Base-by-base conservation (phyloP, 192 early-diverging fungal species). In the Coemansia sp. region DNA sequence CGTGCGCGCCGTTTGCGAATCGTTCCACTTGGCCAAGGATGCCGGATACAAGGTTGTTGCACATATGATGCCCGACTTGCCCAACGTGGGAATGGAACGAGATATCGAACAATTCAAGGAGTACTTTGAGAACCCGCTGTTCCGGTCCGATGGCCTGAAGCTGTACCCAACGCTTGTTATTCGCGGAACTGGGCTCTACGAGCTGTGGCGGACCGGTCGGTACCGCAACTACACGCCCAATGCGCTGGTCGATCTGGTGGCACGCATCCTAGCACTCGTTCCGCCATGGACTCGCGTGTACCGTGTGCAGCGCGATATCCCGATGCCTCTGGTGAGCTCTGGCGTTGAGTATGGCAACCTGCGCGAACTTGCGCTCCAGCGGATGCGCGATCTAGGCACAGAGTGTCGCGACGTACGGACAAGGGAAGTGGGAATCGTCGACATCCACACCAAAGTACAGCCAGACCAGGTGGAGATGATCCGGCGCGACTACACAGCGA, bases 1-100 rank as follows among this genome's bases (percentile, higher is more conserved):
- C 16, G 97, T 99, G 59, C 93, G 92, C 57, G 94, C 97, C 1
- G 97, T 99, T 0, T 93, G 90, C 70, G 97, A 99, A 77, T 93
- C 93, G 18, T 99, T 99, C 75, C 96, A 98, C 46, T 79, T 99
- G 56, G 92, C 92, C 62, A 99, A 99, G 77, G 97, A 99, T 67
- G 92, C 95, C 20, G 97, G 97, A 12, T 99, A 95, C 85, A 99
- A 99, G 72, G 91, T 99, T 0, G 97, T 99, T 10, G 89, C 96
- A 16, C 97, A 99, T 64, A 99, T 99, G 97, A 99, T 99, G 97
- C 97, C 97, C 10, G 96, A 99, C 84, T 81, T 99, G 59, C 96
- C 97, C 2, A 99, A 99, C 68, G 96, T 99, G 12, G 96, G 96
- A 18, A 98, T 98, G 95, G 96, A 98, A 77, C 88, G 97, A 31